Conservation (phyloP, 2,329 filamentous ascomycete genomes). For the Gyromitra esculenta region DNA sequence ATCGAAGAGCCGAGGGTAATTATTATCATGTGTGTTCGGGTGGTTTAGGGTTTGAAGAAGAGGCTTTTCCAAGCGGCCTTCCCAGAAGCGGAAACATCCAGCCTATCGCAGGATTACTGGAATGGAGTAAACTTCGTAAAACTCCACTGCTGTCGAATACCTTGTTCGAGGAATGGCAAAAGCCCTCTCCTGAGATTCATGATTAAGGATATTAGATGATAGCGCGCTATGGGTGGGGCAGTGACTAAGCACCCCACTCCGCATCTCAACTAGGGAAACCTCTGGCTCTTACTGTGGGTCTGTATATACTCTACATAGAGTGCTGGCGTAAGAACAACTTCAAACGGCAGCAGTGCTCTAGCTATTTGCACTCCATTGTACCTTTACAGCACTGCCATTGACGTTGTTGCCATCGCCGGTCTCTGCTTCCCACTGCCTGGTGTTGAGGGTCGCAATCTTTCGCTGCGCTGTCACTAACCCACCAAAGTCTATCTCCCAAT, state of each 20-base stretch:
- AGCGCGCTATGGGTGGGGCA: not conserved
- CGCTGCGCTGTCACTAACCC: slow-evolving; percentile 27
- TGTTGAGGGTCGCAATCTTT: slow-evolving; percentile 9
- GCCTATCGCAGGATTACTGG: slow-evolving; percentile 14
- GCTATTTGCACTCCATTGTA: not conserved
- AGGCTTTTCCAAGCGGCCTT: slow-evolving; percentile 16
- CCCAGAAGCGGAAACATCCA: not conserved
- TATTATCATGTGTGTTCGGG: no score
- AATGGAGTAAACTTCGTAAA: not conserved
- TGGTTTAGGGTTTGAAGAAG: slow-evolving; percentile 17
- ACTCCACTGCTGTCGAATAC: no score
- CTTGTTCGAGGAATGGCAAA: no score
- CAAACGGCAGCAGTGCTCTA: not conserved
- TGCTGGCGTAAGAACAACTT: not conserved
- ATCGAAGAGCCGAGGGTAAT: no score
- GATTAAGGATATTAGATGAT: no score
- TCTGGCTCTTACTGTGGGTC: slow-evolving; percentile 10
- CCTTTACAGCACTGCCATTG: slow-evolving; percentile 10
- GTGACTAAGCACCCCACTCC: slow-evolving; percentile 46
- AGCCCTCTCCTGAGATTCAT: no score
- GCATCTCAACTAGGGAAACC: slow-evolving; percentile 3
- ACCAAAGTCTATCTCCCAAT: slow-evolving; percentile 16
- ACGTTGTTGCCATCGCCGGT: slow-evolving; percentile 31
- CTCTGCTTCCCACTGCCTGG: slow-evolving; percentile 32
- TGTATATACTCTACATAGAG: not conserved